Conservation (phyloP, 192 early-diverging fungal species). For the Allomyces arbusculus region DNA sequence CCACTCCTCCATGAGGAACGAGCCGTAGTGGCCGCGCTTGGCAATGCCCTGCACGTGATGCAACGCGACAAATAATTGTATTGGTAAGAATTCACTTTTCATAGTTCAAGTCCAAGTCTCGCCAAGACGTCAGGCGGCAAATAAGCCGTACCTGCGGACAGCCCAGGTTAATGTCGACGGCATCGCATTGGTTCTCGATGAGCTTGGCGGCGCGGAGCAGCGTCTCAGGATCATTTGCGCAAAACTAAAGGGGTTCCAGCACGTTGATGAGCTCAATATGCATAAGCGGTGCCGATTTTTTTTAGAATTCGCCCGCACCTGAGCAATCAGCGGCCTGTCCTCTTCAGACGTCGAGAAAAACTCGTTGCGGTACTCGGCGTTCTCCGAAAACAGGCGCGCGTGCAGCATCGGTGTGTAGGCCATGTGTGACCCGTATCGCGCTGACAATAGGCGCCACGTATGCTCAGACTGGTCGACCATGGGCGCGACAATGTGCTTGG, state of each 20-base stretch:
- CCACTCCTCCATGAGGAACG: conserved; percentile 91
- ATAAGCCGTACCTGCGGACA: conserved; percentile 49
- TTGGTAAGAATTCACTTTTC: no score
- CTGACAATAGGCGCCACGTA: conserved; percentile 80
- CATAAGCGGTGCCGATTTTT: neutral
- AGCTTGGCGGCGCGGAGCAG: conserved; percentile 63
- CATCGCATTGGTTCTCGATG: conserved; percentile 68
- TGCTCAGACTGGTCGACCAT: conserved; percentile 97
- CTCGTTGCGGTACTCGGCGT: conserved; percentile 45
- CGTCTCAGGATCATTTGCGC: conserved; percentile 78
- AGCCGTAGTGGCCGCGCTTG: conserved; percentile 70
- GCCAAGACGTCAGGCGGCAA: no score
- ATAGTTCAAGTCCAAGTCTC: no score
- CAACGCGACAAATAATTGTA: no score
- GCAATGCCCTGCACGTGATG: conserved; percentile 43
- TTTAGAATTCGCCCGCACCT: conserved; percentile 17
- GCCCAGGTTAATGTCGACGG: conserved; percentile 87
- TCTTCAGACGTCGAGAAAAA: conserved; percentile 42
- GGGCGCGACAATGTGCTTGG: conserved; percentile 67
- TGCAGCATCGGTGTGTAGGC: conserved; percentile 99
- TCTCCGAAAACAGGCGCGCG: conserved; percentile 52
- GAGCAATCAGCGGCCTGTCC: conserved; percentile 68
- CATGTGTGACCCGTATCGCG: conserved; percentile 63
- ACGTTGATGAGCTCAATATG: neutral
- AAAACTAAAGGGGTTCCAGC: conserved; percentile 41